These are phyloP conservation scores for Chenopodium berlandieri DNA, from an alignment of 148 eudicot species.

Conservation along the genomic window DNA sequence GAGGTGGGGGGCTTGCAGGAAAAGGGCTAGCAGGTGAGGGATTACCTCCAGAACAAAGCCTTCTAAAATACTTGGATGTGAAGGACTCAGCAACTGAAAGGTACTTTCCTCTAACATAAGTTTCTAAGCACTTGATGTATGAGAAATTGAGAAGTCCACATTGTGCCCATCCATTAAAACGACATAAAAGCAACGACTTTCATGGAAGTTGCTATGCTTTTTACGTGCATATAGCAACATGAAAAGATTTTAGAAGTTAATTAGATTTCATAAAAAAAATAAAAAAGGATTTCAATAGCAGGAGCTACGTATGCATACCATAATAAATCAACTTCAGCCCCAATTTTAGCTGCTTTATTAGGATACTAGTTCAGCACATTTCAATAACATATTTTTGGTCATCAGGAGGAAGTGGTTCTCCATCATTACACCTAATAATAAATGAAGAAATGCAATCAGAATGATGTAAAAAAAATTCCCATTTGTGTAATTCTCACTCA, in stretches of 20 bases:
- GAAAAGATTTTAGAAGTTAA: neutral
- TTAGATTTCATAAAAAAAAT: too few species aligned
- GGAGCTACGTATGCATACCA: conserved; percentile 39
- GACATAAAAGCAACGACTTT: too few species aligned
- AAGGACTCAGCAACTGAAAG: too few species aligned
- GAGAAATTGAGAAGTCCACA: too few species aligned
- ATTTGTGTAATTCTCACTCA: neutral
- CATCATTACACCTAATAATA: conserved; percentile 72
- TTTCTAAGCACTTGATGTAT: too few species aligned
- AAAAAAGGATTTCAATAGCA: too few species aligned
- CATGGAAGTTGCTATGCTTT: conserved; percentile 67
- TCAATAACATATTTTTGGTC: conserved; percentile 66
- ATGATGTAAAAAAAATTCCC: neutral
- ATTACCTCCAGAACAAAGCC: too few species aligned
- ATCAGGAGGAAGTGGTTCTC: conserved; percentile 73
- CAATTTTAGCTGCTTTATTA: conserved; percentile 70
- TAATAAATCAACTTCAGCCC: conserved; percentile 71
- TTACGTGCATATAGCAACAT: conserved; percentile 45
- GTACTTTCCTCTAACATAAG: too few species aligned
- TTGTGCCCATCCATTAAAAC: too few species aligned
- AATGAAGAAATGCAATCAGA: neutral
- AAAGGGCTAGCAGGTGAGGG: too few species aligned
- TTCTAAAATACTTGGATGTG: too few species aligned
- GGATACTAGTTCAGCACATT: conserved; percentile 77
- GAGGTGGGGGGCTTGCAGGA: too few species aligned